Percentiles rank a stretch among this genome's conserved stretches.
phyloP scores from a whole-genome alignment of 441 rosid genomes.

The Populus tomentosa region DNA sequence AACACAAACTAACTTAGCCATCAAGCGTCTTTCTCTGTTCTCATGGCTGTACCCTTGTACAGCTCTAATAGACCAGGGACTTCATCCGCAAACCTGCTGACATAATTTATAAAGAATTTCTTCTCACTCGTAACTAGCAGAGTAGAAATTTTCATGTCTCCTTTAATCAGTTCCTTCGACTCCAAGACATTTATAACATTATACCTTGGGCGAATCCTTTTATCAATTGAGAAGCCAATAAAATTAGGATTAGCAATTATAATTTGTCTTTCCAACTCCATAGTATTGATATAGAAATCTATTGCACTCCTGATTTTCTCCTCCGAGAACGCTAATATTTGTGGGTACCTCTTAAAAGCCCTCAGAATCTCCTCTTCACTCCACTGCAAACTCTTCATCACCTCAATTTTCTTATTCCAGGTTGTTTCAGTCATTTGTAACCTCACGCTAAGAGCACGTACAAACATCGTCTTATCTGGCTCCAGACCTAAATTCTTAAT shows the following conservation, averaged over 20 bases:
- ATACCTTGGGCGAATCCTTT: constrained; percentile 26
- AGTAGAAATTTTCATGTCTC: neutral
- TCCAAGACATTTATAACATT: constrained; percentile 21
- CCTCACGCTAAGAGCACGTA: constrained; percentile 3
- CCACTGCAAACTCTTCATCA: constrained; percentile 23
- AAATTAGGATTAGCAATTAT: constrained; percentile 13
- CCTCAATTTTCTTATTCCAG: constrained; percentile 19
- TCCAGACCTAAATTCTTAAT: neutral
- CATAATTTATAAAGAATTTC: neutral
- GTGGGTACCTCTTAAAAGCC: constrained; percentile 11
- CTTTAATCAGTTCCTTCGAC: constrained; percentile 18
- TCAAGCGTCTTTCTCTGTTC: neutral
- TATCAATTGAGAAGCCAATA: constrained; percentile 14
- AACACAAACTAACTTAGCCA: no score
- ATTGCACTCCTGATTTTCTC: constrained; percentile 15
- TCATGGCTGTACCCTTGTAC: neutral
- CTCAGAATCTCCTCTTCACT: constrained; percentile 18
- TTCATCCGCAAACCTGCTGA: neutral
- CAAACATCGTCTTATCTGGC: neutral
- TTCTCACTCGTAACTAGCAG: neutral
- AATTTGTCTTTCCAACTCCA: constrained; percentile 2
- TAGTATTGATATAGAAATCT: constrained; percentile 20
- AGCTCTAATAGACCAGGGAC: constrained; percentile 4
- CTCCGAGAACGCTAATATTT: constrained; percentile 17
- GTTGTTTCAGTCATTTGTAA: neutral